Evolutionary conservation across 768 basidiomycete species (phyloP), one percentile per base, ranked within the genome.

Genomic region (Cubamyces sp.): DNA sequence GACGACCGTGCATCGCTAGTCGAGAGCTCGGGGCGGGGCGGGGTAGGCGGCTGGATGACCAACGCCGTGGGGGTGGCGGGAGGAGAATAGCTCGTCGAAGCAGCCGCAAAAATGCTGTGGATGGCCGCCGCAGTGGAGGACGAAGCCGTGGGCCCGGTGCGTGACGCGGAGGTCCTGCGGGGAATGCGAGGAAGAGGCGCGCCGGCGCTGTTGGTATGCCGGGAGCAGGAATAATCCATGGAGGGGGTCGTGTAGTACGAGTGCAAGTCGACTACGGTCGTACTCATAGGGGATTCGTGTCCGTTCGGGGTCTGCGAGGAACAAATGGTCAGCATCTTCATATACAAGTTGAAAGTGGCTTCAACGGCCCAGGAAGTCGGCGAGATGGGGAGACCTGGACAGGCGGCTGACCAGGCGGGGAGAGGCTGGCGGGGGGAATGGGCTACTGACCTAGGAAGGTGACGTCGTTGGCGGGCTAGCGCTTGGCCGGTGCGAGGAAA

Each of bases 101-200:
- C 73, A 41, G 86, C 77, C 49, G 87, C 81, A 39, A 88, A 85
- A 54, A 90, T 78, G 54, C 82, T 76, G 16, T 87, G 87, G 23
- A 88, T 81, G 54, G 87, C 81, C 5, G 77, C 76, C 5, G 62
- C 28, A 15, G 60, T 55, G 8, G 64, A 53, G 5, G 63, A 59
- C 0, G 63, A 37, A 19, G 56, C 34, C 21, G 54, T 34, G 25
- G 64, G 42, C 26, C 64, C 54, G 1, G 52, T 48, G 39, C 63
- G 47, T 21, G 61, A 37, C 69, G 73, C 28, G 48, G 66, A 53
- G 74, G 71, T 71, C 50, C 87, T 77, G 55, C 87, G 82, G 40
- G 90, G 86, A 54, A 90, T 79, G 53, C 82, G 76, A 16, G 88
- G 87, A n/a, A 89, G 81, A 57, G 87, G 82, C 8, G 77, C 76